phyloP scores from a whole-genome alignment of 2,329 filamentous ascomycete genomes.

The Huntiella bhutanensis region DNA sequence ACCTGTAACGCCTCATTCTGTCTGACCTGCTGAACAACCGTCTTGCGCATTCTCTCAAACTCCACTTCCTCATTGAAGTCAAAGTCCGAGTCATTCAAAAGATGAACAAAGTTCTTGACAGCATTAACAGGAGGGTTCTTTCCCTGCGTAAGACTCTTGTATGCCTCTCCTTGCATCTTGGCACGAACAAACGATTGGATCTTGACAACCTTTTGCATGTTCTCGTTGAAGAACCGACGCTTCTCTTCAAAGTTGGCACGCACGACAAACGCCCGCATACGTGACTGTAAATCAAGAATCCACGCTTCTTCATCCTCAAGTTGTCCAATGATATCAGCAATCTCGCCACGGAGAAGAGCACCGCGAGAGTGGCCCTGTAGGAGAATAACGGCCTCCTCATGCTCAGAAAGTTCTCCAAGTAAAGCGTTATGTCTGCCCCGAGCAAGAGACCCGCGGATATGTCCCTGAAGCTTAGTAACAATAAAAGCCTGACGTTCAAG shows the following conservation, averaged over 20 bases:
- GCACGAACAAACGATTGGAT: conserved; percentile 92
- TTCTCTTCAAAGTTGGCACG: conserved; percentile 65
- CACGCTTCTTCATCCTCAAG: conserved; percentile 69
- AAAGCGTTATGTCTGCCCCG: conserved; percentile 42
- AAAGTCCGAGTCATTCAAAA: conserved; percentile 95
- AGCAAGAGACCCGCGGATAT: conserved; percentile 44
- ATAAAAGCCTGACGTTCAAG: conserved; percentile 38
- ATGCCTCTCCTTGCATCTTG: conserved; percentile 91
- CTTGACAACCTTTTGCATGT: conserved; percentile 98
- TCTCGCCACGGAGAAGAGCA: conserved; percentile 54
- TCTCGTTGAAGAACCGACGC: conserved; percentile 74
- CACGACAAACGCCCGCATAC: conserved; percentile 54
- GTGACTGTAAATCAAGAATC: conserved; percentile 56
- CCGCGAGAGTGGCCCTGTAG: conserved; percentile 64
- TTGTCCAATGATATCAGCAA: conserved; percentile 56
- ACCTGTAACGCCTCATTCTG: conserved; percentile 95
- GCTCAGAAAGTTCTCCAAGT: conserved; percentile 49
- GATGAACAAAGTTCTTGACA: conserved; percentile 93
- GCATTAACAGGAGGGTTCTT: conserved; percentile 95
- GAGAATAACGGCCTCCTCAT: conserved; percentile 45
- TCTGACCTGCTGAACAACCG: conserved; percentile 88
- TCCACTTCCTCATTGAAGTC: conserved; percentile 98
- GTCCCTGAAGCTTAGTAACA: conserved; percentile 46
- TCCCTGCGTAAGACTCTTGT: conserved; percentile 87
- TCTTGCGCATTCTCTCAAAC: conserved; percentile 85